Evolutionary conservation across 805 yeast genomes (phyloP).

Genomic region (Phaffomyces thermotolerans): DNA sequence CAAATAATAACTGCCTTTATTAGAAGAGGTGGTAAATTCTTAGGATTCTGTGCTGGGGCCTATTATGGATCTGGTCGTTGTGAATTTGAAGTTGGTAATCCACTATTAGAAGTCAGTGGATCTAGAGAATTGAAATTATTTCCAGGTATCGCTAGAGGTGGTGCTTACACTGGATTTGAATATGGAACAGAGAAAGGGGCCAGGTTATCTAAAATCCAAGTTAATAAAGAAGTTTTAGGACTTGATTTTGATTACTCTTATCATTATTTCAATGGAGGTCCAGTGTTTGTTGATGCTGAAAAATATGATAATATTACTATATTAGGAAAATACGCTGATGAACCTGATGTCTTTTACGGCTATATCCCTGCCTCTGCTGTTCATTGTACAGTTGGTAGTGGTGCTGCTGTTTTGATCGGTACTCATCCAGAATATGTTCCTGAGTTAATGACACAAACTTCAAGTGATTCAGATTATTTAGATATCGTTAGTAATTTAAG

Average conservation of each 20-base stretch:
- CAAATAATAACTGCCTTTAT: conserved; percentile 54
- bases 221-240: conserved; percentile 29
- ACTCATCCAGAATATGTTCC: conserved; percentile 86
- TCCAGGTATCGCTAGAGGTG: conserved; percentile 79
- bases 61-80: conserved; percentile 70
- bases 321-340: conserved; percentile 58
- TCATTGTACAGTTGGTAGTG: conserved; percentile 60
- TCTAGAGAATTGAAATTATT: conserved; percentile 73
- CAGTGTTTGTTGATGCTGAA: conserved; percentile 72
- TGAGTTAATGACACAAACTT: conserved; percentile 33
- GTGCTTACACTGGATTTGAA: conserved; percentile 71
- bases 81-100: conserved; percentile 78
- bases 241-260: conserved; percentile 23
- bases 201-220: conserved; percentile 42
- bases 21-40: conserved; percentile 67
- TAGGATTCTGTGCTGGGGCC: conserved; percentile 96
- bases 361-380: conserved; percentile 61
- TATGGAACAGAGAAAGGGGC: conserved; percentile 78
- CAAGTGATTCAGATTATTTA: conserved; percentile 24
- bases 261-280: conserved; percentile 84
- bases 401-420: conserved; percentile 72
- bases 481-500: conserved; percentile 35
- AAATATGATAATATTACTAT: conserved; percentile 55
- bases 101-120: conserved; percentile 74
- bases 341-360: conserved; percentile 41